These are phyloP conservation scores for Sugiyamaella neomexicana DNA, from an alignment of 1,139 yeast species.

Conservation along the genomic window DNA sequence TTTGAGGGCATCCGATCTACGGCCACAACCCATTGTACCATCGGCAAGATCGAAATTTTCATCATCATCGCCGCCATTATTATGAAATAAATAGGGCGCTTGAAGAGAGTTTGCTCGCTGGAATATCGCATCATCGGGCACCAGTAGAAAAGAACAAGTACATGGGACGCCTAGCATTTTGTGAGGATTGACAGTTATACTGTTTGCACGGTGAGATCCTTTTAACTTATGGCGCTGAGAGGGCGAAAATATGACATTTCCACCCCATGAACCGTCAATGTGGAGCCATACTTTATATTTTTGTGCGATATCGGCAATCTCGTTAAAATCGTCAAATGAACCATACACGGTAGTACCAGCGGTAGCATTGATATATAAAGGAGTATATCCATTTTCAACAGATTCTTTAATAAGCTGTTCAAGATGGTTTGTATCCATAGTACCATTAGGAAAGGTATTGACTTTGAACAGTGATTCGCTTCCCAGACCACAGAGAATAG, in stretches of 20 bases:
- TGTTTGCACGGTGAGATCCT: conserved; percentile 69
- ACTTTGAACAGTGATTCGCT: conserved; percentile 63
- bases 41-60: conserved; percentile 80
- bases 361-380: conserved; percentile 75
- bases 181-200: conserved; percentile 85
- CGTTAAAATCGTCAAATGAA: conserved; percentile 68
- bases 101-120: conserved; percentile 71
- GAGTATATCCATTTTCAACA: conserved; percentile 57
- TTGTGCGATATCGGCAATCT: conserved; percentile 56
- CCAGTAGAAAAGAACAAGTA: conserved; percentile 75
- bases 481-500: conserved; percentile 75
- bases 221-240: conserved; percentile 50
- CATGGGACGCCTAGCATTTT: conserved; percentile 90
- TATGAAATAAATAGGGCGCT: conserved; percentile 84
- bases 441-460: conserved; percentile 54
- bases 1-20: conserved; percentile 80
- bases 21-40: conserved; percentile 92
- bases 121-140: conserved; percentile 67
- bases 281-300: conserved; percentile 69
- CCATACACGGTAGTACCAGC: conserved; percentile 92
- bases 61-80: conserved; percentile 42
- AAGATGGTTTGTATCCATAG: conserved; percentile 54
- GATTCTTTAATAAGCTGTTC: conserved; percentile 50
- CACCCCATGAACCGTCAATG: conserved; percentile 93
- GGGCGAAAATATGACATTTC: conserved; percentile 68